Evolutionary conservation across 768 basidiomycete species (phyloP), one percentile per base, ranked within the genome.

Genomic region (Galerina sulciceps): DNA sequence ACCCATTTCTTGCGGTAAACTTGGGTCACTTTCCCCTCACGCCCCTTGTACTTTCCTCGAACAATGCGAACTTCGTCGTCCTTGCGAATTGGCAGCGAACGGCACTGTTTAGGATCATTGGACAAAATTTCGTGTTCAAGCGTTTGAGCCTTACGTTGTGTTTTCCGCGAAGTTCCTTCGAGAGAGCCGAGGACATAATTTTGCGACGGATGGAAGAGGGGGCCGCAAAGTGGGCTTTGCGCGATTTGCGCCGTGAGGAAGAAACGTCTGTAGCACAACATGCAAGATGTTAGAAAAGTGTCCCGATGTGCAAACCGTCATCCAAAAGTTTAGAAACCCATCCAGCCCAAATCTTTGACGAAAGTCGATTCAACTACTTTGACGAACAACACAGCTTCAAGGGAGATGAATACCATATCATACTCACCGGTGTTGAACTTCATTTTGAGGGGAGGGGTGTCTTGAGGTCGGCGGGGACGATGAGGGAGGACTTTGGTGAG

Each of bases 1-100:
- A 98, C 93, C 92, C 93, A 99, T 78, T 96, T 96, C 89, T 96
- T 96, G 76, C 96, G 91, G 85, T 96, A 96, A 64, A 98, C 96
- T 79, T 95, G 90, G 59, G 93, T 93, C 62, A 99, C 88, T 81
- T 98, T 98, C 71, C 96, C 96, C 84, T 99, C 96, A 72, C 95
- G 87, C 51, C 97, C 96, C 85, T 97, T 97, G 87, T 97, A 95
- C 77, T 96, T 96, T 56, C 96, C 96, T 64, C 96, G 86, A 60
- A 98, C 93, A 69, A 99, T 94, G 72, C 90, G 83, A 64, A 99
- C 96, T 79, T 99, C 96, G 75, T 99, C 96, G 69, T 98, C 96
- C 77, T 98, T 98, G 72, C 97, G 91, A 70, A 99, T 87, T 55
- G 97, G 94, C 60, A 98, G 79, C 58, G 96, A 93, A 65, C 95